These are phyloP conservation scores for Rhizopus delemar DNA, from an alignment of 371 early-diverging fungal genomes.

Conservation along the genomic window DNA sequence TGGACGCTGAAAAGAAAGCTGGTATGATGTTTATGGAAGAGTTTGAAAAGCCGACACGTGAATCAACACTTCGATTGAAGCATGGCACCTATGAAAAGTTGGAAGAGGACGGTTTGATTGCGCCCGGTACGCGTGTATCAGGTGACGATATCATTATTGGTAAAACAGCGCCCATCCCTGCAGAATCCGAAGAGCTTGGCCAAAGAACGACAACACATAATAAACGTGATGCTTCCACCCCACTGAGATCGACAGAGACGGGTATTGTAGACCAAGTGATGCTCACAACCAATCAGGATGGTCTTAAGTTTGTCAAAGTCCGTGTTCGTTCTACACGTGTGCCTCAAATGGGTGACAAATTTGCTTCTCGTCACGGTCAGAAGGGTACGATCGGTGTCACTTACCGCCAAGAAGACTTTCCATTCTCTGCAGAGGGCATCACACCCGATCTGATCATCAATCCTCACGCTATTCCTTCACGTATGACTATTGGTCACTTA, in stretches of 20 bases:
- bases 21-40: constrained; percentile 85
- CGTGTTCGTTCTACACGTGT: constrained; percentile 95
- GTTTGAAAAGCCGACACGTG: constrained; percentile 92
- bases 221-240: constrained; percentile 93
- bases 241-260: constrained; percentile 89
- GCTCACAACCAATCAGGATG: constrained; percentile 91
- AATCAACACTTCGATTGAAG: constrained; percentile 85
- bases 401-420: constrained; percentile 97
- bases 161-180: constrained; percentile 91
- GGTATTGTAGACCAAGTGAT: constrained; percentile 98
- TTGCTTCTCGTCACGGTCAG: constrained; percentile 99
- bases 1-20: constrained; percentile 93
- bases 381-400: constrained; percentile 99
- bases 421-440: constrained; percentile 93
- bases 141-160: constrained; percentile 99
- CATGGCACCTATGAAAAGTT: constrained; percentile 97
- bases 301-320: constrained; percentile 95
- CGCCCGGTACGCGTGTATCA: constrained; percentile 92
- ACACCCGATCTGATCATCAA: constrained; percentile 97
- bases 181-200: constrained; percentile 88
- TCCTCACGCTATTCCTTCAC: constrained; percentile 98
- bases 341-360: constrained; percentile 98
- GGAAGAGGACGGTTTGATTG: constrained; percentile 97
- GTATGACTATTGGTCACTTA: constrained; percentile 99
- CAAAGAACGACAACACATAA: constrained; percentile 85